A percentile compares a stretch with the other conserved stretches of the same genome.
Conservation (phyloP, 164 flowering plant species). For the Cinnamomum micranthum region DNA sequence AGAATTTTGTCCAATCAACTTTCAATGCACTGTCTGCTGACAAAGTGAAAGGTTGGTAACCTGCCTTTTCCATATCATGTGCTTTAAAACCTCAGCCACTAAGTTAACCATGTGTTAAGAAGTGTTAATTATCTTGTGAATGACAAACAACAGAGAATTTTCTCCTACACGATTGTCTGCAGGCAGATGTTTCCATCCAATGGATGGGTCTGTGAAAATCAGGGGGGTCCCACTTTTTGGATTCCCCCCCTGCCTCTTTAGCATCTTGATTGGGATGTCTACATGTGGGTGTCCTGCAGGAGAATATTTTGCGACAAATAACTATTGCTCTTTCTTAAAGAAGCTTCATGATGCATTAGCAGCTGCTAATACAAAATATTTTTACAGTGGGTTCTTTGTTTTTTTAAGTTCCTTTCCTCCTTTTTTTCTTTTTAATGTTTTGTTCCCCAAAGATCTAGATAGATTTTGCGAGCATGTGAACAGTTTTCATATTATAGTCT, state of each 20-base stretch:
- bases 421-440: neutral
- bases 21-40: conserved; percentile 78
- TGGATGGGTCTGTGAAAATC: too few relatives aligned
- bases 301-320: too few relatives aligned
- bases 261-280: too few relatives aligned
- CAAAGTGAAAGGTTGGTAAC: conserved; percentile 63
- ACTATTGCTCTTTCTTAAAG: too few relatives aligned
- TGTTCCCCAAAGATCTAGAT: neutral
- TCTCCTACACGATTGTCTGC: too few relatives aligned
- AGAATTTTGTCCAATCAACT: conserved; percentile 91
- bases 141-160: too few relatives aligned
- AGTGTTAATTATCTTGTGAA: neutral
- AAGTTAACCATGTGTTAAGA: neutral
- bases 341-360: too few relatives aligned
- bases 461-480: neutral
- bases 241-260: too few relatives aligned
- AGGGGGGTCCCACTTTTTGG: too few relatives aligned
- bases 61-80: neutral
- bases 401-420: neutral
- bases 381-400: neutral
- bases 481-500: neutral
- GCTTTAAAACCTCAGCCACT: neutral
- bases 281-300: too few relatives aligned
- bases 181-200: too few relatives aligned
- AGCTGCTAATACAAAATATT: neutral